Conservation (phyloP, 1,284 basidiomycete species). For the Trametes sp. region DNA sequence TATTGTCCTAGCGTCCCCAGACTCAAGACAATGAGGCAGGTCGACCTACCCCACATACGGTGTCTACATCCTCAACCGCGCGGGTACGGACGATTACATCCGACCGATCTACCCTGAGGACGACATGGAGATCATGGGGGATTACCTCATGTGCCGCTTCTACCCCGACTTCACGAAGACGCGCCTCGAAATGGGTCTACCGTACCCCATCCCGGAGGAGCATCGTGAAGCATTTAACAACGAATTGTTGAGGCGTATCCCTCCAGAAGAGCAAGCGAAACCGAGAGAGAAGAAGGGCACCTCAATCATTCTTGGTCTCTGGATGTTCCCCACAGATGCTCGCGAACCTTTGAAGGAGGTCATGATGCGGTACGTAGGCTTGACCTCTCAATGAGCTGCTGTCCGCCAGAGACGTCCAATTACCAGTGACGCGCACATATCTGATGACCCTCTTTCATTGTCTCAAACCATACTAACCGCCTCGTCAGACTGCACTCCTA, state of each 20-base stretch:
- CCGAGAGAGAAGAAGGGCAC: conserved; percentile 58
- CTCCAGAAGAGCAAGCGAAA: conserved; percentile 30
- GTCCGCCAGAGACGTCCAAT: no score
- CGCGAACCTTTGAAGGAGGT: conserved; percentile 76
- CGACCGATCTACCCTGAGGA: conserved; percentile 83
- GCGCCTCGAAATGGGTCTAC: conserved; percentile 50
- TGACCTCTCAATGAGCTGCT: no score
- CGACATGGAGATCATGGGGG: conserved; percentile 68
- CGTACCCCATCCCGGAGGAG: conserved; percentile 39
- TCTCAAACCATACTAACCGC: neutral
- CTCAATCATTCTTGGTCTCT: conserved; percentile 73
- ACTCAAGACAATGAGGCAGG: conserved; percentile 42
- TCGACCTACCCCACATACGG: conserved; percentile 82
- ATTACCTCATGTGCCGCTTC: conserved; percentile 79
- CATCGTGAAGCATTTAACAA: conserved; percentile 34
- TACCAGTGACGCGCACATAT: no score
- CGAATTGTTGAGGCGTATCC: conserved; percentile 37
- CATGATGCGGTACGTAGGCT: conserved; percentile 65
- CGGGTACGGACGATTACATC: conserved; percentile 85
- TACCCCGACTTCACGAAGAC: conserved; percentile 72
- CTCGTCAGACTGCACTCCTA: conserved; percentile 63
- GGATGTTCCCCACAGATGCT: conserved; percentile 79
- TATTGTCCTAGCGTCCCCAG: conserved; percentile 5
- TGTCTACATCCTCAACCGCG: conserved; percentile 87
- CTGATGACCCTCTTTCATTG: no score